Base-by-base conservation (phyloP, 139 green algal species). In the Eudorina sp. region DNA sequence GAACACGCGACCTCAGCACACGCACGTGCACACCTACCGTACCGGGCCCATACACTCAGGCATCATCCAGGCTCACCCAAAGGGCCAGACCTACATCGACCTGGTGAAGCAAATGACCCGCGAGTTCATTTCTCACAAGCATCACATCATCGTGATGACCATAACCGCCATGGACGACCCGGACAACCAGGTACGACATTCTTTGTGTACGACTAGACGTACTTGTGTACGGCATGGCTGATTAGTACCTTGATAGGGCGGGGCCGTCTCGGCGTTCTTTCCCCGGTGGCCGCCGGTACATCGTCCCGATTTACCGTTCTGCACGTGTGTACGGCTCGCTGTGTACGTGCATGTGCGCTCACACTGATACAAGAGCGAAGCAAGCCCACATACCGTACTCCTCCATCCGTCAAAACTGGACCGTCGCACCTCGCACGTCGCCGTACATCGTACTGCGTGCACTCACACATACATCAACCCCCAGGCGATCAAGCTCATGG, bases 31-130 rank as follows among this genome's bases (percentile, higher is more conserved):
- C n/a, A n/a, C n/a, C n/a, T n/a, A n/a, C n/a, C n/a, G n/a, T n/a
- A n/a, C n/a, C n/a, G n/a, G n/a, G n/a, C n/a, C n/a, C n/a, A n/a
- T n/a, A n/a, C n/a, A n/a, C n/a, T n/a, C n/a, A n/a, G n/a, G n/a
- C n/a, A 92, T 92, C 89, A 92, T 92, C 75, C 89, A 89, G 48
- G 53, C 34, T 48, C 51, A 70, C 76, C 46, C 73, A 8, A 43
- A 55, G 23, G 70, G 70, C 70, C 34, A 41, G 72, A 43, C 60
- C 45, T 60, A 62, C 48, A 23, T 89, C 0, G 60, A 48, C 0
- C 0, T 86, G 82, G 55, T 91, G 14, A 53, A 75, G 48, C 68
- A 11, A 7, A 53, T 91, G 81, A 70, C 66, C n/a, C 27, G 34
- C 9, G 18, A 75, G 2, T 45, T 66, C 69, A 29, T 80, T n/a